Evolutionary conservation across 2,329 filamentous ascomycete species (phyloP).

Genomic region (Mycocentrospora acerina): DNA sequence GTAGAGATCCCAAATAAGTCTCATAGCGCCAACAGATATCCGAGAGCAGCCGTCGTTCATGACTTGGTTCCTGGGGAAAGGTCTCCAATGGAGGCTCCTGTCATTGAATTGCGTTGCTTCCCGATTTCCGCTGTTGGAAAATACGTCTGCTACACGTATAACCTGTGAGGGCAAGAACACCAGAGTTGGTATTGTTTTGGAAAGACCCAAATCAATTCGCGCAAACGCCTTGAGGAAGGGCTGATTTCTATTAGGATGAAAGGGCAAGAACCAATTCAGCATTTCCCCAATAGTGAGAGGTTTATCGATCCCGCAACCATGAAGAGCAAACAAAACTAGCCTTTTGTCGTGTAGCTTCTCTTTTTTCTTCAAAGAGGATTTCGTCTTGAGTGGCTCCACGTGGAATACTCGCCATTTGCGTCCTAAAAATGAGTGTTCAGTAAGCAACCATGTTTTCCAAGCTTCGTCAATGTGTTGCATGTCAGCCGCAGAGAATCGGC

Average conservation of each 20-base stretch:
- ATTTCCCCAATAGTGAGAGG: conserved; percentile 26
- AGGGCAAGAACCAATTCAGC: conserved; percentile 45
- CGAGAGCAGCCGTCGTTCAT: conserved; percentile 61
- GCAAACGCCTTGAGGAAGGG: conserved; percentile 46
- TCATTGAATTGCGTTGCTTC: conserved; percentile 45
- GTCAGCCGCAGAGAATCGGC: conserved; percentile 9
- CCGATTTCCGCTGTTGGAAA: conserved; percentile 34
- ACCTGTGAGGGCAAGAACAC: conserved; percentile 43
- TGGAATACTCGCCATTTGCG: conserved; percentile 46
- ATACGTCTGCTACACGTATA: conserved; percentile 27
- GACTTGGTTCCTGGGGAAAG: conserved; percentile 14
- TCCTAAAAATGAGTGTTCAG: conserved; percentile 43
- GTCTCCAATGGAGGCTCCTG: conserved; percentile 21
- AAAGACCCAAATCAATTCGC: conserved; percentile 46
- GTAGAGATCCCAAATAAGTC: conserved; percentile 53
- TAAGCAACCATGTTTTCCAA: conserved; percentile 39
- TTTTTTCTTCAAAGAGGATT: conserved; percentile 18
- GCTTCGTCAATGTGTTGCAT: conserved; percentile 18
- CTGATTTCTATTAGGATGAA: conserved; percentile 38
- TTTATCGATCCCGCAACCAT: conserved; percentile 29
- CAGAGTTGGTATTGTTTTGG: conserved; percentile 41
- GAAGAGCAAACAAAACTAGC: conserved; percentile 40
- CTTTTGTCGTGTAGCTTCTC: conserved; percentile 19
- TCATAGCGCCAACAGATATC: conserved; percentile 64
- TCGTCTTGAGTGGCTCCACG: conserved; percentile 41